phyloP scores from a whole-genome alignment of 306 rosid genomes.

The Senna siamea region DNA sequence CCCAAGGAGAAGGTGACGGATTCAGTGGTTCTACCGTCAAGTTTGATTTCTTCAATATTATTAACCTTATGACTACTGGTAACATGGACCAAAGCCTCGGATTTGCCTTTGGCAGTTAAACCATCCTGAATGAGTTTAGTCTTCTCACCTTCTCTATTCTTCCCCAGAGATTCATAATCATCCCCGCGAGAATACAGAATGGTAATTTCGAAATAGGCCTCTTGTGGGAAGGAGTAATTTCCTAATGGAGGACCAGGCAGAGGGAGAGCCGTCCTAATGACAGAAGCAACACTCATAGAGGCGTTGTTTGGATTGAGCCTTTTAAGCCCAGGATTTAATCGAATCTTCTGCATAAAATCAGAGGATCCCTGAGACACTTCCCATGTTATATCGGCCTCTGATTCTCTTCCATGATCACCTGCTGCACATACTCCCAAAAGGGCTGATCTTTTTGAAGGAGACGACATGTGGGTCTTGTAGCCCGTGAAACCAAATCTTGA shows the following conservation, averaged over 20 bases:
- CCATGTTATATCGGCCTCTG: constrained; percentile 72
- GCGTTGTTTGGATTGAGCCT: constrained; percentile 33
- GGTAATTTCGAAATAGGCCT: constrained; percentile 89
- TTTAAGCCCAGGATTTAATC: constrained; percentile 76
- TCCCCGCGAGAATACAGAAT: constrained; percentile 50
- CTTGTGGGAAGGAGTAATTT: constrained; percentile 84
- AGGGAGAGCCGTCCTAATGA: constrained; percentile 73
- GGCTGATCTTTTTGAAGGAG: constrained; percentile 61
- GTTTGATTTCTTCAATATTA: constrained; percentile 64
- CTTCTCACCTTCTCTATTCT: constrained; percentile 71
- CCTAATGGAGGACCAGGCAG: constrained; percentile 88
- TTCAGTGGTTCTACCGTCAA: constrained; percentile 49
- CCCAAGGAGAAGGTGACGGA: constrained; percentile 67
- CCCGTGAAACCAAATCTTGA: constrained; percentile 78
- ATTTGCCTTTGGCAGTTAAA: constrained; percentile 51
- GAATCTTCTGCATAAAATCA: constrained; percentile 86
- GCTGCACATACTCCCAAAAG: constrained; percentile 62
- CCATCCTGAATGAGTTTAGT: constrained; percentile 64
- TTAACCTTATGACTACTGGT: constrained; percentile 45
- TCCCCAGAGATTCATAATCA: constrained; percentile 49
- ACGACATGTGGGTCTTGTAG: constrained; percentile 41
- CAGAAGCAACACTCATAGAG: constrained; percentile 54
- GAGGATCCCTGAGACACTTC: constrained; percentile 78
- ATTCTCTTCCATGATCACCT: constrained; percentile 57
- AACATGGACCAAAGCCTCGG: constrained; percentile 68